phyloP scores from a whole-genome alignment of 306 rosid genomes.

The Mimosa pudica region DNA sequence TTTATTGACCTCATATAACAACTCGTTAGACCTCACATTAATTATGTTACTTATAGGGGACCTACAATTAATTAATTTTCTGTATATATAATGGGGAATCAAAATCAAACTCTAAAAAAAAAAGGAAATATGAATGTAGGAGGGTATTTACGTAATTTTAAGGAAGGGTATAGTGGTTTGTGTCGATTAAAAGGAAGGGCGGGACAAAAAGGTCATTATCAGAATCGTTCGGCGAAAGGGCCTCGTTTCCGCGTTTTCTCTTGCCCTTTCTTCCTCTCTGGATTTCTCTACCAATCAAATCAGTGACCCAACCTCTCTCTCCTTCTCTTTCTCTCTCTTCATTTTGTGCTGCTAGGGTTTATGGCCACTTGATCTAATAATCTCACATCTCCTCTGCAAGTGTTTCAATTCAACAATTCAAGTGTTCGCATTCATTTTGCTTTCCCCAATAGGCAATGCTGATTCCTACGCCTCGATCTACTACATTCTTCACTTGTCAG shows the following conservation, averaged over 20 bases:
- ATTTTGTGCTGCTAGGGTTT: constrained; percentile 45
- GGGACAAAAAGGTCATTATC: constrained; percentile 52
- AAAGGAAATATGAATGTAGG: not conserved
- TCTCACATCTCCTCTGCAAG: constrained; percentile 28
- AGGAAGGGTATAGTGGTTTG: not conserved
- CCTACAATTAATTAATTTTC: too few relatives aligned
- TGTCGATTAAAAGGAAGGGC: not conserved
- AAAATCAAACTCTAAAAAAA: not conserved
- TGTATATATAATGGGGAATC: too few relatives aligned
- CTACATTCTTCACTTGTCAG: constrained; percentile 49
- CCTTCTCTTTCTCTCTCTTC: constrained; percentile 38
- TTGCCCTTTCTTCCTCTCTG: constrained; percentile 35
- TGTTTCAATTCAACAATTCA: constrained; percentile 32
- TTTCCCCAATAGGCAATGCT: constrained; percentile 43
- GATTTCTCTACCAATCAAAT: constrained; percentile 57
- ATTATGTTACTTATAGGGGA: too few relatives aligned
- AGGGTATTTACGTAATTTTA: constrained; percentile 35
- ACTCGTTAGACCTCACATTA: too few relatives aligned
- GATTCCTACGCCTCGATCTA: constrained; percentile 58
- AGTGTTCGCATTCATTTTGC: constrained; percentile 31
- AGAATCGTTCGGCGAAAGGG: constrained; percentile 36
- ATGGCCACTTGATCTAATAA: constrained; percentile 34
- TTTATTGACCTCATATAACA: too few relatives aligned
- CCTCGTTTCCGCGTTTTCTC: constrained; percentile 47
- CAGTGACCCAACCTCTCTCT: constrained; percentile 36